Conservation (phyloP, 2,329 filamentous ascomycete species). For the Pleoardoris graminearum region DNA sequence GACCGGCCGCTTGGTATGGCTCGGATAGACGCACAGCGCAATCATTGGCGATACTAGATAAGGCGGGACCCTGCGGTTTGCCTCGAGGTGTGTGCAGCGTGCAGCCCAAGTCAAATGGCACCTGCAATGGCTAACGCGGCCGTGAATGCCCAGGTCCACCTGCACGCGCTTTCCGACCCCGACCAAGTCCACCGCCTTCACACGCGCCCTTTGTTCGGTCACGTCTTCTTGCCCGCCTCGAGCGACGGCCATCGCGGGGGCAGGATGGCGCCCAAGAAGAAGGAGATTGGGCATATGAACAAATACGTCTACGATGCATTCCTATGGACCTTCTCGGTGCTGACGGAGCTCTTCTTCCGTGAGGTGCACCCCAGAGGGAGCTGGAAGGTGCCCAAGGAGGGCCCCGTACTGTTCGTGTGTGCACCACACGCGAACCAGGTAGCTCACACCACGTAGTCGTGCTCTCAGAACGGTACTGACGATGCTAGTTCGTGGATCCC, state of each 20-base stretch:
- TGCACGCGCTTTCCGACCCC: background rate
- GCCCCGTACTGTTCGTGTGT: constrained; percentile 92
- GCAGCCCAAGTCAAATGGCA: background rate
- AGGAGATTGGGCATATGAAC: constrained; percentile 59
- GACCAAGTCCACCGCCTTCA: constrained; percentile 1
- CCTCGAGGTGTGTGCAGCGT: background rate
- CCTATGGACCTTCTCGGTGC: constrained; percentile 75
- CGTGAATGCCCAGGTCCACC: constrained; percentile 2
- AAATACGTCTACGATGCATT: constrained; percentile 77
- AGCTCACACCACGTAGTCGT: constrained; percentile 3
- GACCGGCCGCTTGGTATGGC: background rate
- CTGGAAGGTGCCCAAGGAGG: constrained; percentile 88
- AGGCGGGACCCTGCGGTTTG: background rate
- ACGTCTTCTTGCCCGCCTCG: background rate
- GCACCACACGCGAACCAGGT: constrained; percentile 85
- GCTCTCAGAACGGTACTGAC: constrained; percentile 11
- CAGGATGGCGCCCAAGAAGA: constrained; percentile 33
- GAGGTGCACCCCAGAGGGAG: constrained; percentile 94
- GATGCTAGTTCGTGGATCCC: constrained; percentile 83
- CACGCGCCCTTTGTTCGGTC: background rate
- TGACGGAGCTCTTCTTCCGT: constrained; percentile 96
- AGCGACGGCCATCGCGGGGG: constrained; percentile 18
- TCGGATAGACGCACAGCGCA: background rate
- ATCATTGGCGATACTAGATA: constrained; percentile 1
- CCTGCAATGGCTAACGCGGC: constrained; percentile 6